A percentile compares a stretch with the other conserved stretches of the same genome.
These are phyloP conservation scores for Boletellus emodensis DNA, from an alignment of 768 basidiomycete species.

Conservation along the genomic window DNA sequence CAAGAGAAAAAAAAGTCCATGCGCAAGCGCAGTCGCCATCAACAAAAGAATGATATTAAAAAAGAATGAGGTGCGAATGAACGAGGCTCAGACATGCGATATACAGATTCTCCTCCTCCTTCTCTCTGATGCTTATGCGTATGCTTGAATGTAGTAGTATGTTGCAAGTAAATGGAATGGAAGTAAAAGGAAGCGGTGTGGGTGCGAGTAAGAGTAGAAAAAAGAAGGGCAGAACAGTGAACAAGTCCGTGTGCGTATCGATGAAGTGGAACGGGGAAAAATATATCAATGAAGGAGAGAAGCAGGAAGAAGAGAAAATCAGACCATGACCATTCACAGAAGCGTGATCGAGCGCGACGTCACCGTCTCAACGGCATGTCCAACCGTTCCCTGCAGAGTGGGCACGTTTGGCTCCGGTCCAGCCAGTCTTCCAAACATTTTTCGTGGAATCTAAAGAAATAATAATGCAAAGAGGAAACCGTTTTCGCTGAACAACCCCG, in stretches of 20 bases:
- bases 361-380: conserved; percentile 19
- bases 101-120: not conserved
- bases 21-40: conserved; percentile 8
- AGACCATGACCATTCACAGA: not conserved
- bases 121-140: not conserved
- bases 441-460: conserved; percentile 49
- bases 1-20: not conserved
- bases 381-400: conserved; percentile 55
- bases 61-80: conserved; percentile 23
- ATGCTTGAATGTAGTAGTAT: not conserved
- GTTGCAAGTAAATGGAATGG: conserved; percentile 5
- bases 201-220: not conserved
- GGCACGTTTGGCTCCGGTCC: conserved; percentile 56
- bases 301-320: not conserved
- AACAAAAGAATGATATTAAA: conserved; percentile 27
- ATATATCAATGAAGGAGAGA: not conserved
- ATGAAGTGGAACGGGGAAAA: not conserved
- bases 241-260: conserved; percentile 14
- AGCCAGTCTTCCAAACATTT: conserved; percentile 62
- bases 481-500: too few relatives aligned
- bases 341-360: not conserved
- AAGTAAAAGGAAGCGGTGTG: not conserved
- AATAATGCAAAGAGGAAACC: too few relatives aligned
- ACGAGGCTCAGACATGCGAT: conserved; percentile 5
- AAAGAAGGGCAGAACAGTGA: conserved; percentile 1